These are phyloP conservation scores for Bacidia gigantensis DNA, from an alignment of 495 filamentous ascomycete genomes.

Conservation along the genomic window DNA sequence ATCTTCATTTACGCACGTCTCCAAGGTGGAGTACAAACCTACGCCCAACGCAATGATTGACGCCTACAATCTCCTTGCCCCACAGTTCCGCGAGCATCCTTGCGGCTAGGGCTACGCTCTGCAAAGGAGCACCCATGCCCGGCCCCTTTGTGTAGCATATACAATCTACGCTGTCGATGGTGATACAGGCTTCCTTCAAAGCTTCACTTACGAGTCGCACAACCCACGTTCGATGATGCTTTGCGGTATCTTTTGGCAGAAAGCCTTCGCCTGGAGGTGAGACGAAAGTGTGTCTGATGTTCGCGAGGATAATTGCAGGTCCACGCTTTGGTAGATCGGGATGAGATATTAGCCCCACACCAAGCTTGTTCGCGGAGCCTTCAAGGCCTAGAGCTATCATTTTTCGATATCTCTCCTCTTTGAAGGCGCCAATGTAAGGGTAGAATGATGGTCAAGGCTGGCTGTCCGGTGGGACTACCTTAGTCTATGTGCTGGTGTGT, in stretches of 20 bases:
- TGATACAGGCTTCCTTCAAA: conserved; percentile 50
- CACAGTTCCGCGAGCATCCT: conserved; percentile 73
- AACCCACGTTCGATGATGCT: conserved; percentile 79
- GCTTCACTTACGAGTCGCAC: conserved; percentile 65
- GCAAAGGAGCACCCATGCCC: conserved; percentile 93
- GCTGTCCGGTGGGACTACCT: no score
- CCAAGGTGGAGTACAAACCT: conserved; percentile 20
- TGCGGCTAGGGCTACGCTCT: conserved; percentile 73
- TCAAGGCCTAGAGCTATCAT: conserved; percentile 89
- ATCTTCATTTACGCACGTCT: not conserved
- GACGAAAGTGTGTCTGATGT: conserved; percentile 85
- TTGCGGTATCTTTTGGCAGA: conserved; percentile 88
- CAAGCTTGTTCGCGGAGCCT: conserved; percentile 95
- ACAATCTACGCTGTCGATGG: conserved; percentile 58
- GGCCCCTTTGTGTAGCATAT: conserved; percentile 94
- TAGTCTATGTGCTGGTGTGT: no score
- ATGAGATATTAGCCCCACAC: conserved; percentile 85
- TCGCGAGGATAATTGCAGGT: conserved; percentile 68
- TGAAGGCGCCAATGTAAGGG: no score
- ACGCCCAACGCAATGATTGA: conserved; percentile 97
- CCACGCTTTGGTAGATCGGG: conserved; percentile 53
- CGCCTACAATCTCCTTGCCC: conserved; percentile 74
- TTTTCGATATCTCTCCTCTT: no score
- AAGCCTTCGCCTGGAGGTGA: conserved; percentile 90
- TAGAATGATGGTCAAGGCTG: no score